Percentiles rank a stretch among this genome's conserved stretches.
phyloP scores from a whole-genome alignment of 176 grass and related monocot species.

The Triticum turgidum region DNA sequence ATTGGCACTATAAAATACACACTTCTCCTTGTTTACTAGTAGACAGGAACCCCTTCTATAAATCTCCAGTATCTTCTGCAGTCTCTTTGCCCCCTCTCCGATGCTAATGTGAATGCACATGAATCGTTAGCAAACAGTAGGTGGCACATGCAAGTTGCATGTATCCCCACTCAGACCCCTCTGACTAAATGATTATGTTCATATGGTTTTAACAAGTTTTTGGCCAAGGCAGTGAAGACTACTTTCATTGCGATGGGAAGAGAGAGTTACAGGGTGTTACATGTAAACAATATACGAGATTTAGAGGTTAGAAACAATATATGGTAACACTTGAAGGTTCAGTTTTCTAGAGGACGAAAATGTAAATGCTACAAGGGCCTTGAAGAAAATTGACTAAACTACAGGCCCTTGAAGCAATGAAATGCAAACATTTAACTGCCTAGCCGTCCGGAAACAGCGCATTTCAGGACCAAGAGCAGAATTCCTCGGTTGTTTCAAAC shows the following conservation, averaged over 20 bases:
- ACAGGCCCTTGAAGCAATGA: background rate
- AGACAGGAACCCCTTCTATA: background rate
- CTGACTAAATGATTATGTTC: background rate
- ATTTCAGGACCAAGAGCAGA: conserved; percentile 48
- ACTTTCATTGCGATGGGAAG: no score
- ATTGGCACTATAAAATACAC: no score
- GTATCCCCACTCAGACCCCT: background rate
- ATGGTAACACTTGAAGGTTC: background rate
- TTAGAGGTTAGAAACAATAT: background rate
- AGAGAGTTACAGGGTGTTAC: no score
- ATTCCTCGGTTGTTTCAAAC: conserved; percentile 50
- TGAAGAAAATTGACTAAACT: background rate
- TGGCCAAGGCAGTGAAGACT: no score
- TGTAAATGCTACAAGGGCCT: background rate
- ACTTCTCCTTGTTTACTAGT: no score
- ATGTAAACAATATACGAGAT: no score
- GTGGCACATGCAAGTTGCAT: background rate
- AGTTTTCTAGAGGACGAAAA: background rate
- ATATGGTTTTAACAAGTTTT: no score
- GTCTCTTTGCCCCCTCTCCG: background rate
- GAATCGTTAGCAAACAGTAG: background rate
- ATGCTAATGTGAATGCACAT: background rate
- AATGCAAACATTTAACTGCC: conserved; percentile 32
- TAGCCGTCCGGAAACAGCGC: conserved; percentile 35
- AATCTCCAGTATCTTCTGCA: background rate